Conservation (phyloP, 768 basidiomycete genomes). For the Pisolithus tinctorius region DNA sequence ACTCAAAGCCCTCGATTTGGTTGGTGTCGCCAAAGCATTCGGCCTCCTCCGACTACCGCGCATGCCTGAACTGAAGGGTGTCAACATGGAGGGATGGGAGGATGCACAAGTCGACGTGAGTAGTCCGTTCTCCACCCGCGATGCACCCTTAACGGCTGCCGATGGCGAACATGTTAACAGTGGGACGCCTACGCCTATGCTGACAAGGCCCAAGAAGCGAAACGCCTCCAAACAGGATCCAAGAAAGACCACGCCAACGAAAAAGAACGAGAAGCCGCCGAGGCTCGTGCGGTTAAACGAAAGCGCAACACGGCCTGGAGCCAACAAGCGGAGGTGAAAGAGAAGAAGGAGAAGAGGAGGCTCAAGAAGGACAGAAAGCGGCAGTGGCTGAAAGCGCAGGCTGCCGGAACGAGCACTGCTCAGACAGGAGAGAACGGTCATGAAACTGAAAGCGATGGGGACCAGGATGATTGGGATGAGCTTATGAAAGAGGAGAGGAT, state of each 20-base stretch:
- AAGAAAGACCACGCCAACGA: constrained; percentile 16
- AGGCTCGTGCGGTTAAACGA: constrained; percentile 42
- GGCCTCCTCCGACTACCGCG: constrained; percentile 84
- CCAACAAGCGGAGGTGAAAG: constrained; percentile 52
- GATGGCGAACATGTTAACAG: constrained; percentile 29
- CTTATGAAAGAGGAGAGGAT: constrained; percentile 73
- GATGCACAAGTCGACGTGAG: constrained; percentile 75
- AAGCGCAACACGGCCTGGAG: constrained; percentile 79
- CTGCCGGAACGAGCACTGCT: constrained; percentile 12
- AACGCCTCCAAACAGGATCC: constrained; percentile 46
- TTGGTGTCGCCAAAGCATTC: constrained; percentile 78
- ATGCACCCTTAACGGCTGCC: neutral
- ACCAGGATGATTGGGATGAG: constrained; percentile 68
- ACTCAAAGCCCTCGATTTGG: constrained; percentile 78
- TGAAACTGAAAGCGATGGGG: constrained; percentile 14
- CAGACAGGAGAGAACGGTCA: constrained; percentile 4
- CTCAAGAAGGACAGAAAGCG: constrained; percentile 69
- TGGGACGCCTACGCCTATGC: constrained; percentile 76
- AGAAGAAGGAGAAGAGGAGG: constrained; percentile 57
- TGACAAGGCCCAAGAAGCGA: constrained; percentile 75
- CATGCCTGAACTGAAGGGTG: constrained; percentile 87
- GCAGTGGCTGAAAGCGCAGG: constrained; percentile 47
- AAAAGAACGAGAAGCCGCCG: constrained; percentile 23
- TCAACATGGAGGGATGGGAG: constrained; percentile 54
- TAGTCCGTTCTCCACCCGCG: neutral